Conservation (phyloP, 257 asterid species). For the Solanum lycopersicoides region DNA sequence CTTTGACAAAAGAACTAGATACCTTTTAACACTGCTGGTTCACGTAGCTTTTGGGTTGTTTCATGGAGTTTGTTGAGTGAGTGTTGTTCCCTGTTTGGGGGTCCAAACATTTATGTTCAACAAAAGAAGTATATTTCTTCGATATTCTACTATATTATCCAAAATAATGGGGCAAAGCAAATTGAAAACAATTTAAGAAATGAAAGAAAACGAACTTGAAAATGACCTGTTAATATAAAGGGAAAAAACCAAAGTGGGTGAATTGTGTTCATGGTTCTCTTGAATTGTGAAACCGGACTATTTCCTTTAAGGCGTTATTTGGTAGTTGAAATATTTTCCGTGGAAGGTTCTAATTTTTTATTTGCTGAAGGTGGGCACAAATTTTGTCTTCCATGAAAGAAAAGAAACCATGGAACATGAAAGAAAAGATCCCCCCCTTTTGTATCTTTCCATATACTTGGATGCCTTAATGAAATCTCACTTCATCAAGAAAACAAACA, state of each 20-base stretch:
- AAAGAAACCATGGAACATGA: background rate
- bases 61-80: background rate
- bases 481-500: background rate
- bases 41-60: background rate
- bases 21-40: background rate
- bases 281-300: background rate
- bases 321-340: background rate
- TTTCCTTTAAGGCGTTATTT: background rate
- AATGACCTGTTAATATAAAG: background rate
- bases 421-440: no score
- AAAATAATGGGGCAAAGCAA: background rate
- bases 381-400: background rate
- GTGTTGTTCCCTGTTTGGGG: background rate
- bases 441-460: background rate
- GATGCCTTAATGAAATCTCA: background rate
- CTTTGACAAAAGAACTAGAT: background rate
- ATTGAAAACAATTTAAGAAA: background rate
- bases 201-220: background rate
- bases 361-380: background rate
- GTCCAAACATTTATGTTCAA: background rate
- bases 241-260: background rate
- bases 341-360: background rate
- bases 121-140: background rate
- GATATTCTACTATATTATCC: background rate
- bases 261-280: background rate